A percentile compares a stretch with the other conserved stretches of the same genome.
Conservation (phyloP, 352 stramenopile species). For the Globisporangium ultimum region DNA sequence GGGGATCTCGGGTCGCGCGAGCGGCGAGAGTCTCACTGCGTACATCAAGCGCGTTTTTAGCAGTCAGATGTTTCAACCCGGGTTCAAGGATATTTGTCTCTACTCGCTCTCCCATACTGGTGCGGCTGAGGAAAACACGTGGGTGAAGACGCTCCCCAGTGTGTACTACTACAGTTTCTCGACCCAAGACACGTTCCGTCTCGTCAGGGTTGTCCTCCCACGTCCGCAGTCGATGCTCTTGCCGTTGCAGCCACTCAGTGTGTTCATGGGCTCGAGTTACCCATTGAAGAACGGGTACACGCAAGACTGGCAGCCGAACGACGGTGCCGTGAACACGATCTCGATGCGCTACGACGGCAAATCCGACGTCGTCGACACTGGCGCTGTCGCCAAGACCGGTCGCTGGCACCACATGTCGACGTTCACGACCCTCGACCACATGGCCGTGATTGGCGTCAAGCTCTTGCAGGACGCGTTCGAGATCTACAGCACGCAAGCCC, state of each 20-base stretch:
- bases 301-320: slow-evolving; percentile 5
- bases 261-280: slow-evolving; percentile 21
- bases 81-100: slow-evolving; percentile 22
- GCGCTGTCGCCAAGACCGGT: slow-evolving; percentile 14
- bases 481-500: slow-evolving; percentile 13
- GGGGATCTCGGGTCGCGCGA: slow-evolving; percentile 9
- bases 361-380: slow-evolving; percentile 12
- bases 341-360: slow-evolving; percentile 25
- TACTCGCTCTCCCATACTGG: slow-evolving; percentile 26
- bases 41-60: slow-evolving; percentile 26
- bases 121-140: slow-evolving; percentile 24
- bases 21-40: slow-evolving; percentile 16
- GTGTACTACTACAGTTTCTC: slow-evolving; percentile 36
- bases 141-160: slow-evolving; percentile 26
- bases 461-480: slow-evolving; percentile 8
- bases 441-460: slow-evolving; percentile 15
- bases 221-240: slow-evolving; percentile 15
- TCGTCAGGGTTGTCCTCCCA: slow-evolving; percentile 19
- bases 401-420: slow-evolving; percentile 17
- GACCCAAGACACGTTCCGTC: slow-evolving; percentile 24
- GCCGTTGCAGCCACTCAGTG: slow-evolving; percentile 17
- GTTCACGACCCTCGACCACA: slow-evolving; percentile 13
- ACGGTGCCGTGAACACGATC: slow-evolving; percentile 18
- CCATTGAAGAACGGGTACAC: slow-evolving; percentile 2
- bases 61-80: slow-evolving; percentile 16